Base-by-base conservation (phyloP, 2,329 filamentous ascomycete species). In the Calonectria ilicicola region DNA sequence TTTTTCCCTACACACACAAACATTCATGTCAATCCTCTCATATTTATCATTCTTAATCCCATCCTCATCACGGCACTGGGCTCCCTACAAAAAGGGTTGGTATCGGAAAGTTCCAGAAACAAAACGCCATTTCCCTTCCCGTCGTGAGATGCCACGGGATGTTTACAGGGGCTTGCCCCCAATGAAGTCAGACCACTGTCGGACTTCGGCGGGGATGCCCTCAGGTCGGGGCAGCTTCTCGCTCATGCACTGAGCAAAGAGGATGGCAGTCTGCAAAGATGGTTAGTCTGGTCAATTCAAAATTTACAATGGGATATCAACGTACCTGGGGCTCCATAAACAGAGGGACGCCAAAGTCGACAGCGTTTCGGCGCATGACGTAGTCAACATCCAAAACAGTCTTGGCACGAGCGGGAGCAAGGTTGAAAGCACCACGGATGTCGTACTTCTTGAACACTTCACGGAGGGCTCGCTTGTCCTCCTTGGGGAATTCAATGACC, bases 301-400 rank as follows among this genome's bases (percentile, higher is more conserved):
- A 19, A 7, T 7, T n/a, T 5, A 32, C 29, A 19, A 42, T 29
- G 60, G 23, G 47, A 26, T 49, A 67, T 60, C 21, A 77, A 84
- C 91, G 87, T 88, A 97, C 95, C 93, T 97, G 96, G 67, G 96
- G 95, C 88, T 98, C 96, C 96, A 98, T 98, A 85, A 99, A 98
- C 69, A 99, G 89, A 62, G 97, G 97, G 38, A 98, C 95, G 79
- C 96, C 96, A 84, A 99, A 99, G 87, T 99, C 97, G 69, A 99
- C 97, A 32, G 97, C 97, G 82, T 99, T 99, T 83, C 97, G 92
- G 81, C 97, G 92, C 96, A 98, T 98, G 70, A 99, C 95, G 81
- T 99, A 99, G 88, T 99, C 96, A 81, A 97, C 95, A 82, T 99
- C 97, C 74, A 94, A 87, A 73, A 95, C 89, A 44, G 94, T 96